These are phyloP conservation scores for Colletotrichum lindemuthianum DNA, from an alignment of 2,329 filamentous ascomycete genomes.

Conservation along the genomic window DNA sequence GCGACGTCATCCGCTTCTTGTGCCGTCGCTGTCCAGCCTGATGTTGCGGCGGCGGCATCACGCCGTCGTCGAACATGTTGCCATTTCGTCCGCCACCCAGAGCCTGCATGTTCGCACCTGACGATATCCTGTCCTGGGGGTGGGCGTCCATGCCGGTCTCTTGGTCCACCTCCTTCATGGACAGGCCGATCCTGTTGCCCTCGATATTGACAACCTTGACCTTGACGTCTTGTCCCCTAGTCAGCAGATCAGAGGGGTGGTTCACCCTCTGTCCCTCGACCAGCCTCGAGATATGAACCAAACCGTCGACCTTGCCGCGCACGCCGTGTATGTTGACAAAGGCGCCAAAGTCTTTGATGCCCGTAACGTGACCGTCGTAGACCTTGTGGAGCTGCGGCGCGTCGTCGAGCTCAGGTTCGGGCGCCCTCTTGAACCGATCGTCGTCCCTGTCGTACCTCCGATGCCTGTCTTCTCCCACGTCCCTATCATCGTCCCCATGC, in stretches of 20 bases:
- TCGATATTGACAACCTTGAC: constrained; percentile 94
- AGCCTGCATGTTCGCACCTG: constrained; percentile 89
- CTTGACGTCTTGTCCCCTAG: constrained; percentile 84
- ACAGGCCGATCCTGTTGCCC: constrained; percentile 82
- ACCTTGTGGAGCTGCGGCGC: constrained; percentile 84
- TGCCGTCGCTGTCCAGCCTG: constrained; percentile 61
- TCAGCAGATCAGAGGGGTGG: constrained; percentile 88
- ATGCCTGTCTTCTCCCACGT: constrained; percentile 50
- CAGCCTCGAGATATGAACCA: constrained; percentile 94
- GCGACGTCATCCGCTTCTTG: constrained; percentile 94
- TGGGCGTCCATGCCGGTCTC: constrained; percentile 84
- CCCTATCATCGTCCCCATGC: constrained; percentile 65
- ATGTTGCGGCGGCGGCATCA: constrained; percentile 47
- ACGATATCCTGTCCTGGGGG: constrained; percentile 80
- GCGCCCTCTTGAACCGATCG: constrained; percentile 73
- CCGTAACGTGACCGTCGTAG: constrained; percentile 89
- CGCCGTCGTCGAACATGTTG: constrained; percentile 69
- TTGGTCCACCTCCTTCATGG: constrained; percentile 98
- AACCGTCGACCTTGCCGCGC: constrained; percentile 86
- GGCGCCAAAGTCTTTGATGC: constrained; percentile 93
- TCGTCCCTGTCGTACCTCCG: constrained; percentile 56
- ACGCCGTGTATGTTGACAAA: constrained; percentile 94
- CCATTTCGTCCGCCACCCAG: constrained; percentile 71
- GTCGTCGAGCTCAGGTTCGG: constrained; percentile 82
- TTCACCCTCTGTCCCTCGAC: constrained; percentile 86